Base-by-base conservation (phyloP, 495 filamentous ascomycete genomes). In the Aspergillus mulundensis region DNA sequence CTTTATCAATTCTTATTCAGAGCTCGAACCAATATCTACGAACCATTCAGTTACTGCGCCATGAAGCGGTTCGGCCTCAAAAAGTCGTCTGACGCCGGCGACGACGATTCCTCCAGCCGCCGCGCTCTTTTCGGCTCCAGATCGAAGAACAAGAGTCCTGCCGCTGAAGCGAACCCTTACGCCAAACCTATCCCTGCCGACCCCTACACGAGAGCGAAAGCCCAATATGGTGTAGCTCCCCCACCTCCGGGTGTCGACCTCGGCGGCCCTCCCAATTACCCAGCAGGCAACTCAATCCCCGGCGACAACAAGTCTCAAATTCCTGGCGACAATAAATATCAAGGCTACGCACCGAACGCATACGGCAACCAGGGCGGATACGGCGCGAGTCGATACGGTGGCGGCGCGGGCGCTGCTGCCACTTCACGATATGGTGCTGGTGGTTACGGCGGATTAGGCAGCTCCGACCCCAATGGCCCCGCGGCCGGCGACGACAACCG, bases 401-500 rank as follows among this genome's bases (percentile, higher is more conserved):
- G 64, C 50, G 68, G 70, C 50, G 63, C 59, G 64, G 61, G 67
- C 50, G 63, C 61, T 39, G 57, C 60, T 16, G 55, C 61, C 25
- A 47, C 70, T 42, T 72, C 78, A 25, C 72, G 72, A 53, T 76
- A 82, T 54, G 81, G 87, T 34, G 70, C 80, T 49, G 86, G 87
- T 56, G 88, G 88, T 45, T 93, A 93, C 62, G 89, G 89, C 43
- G 87, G 87, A 23, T 61, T 91, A 42, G 86, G 85, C 54, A 72
- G 66, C 57, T 54, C 62, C 19, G 78, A 81, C 46, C 83, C 81
- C 61, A 79, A 80, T 46, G 78, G 81, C 53, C 77, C 81, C 25
- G 65, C 62, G 41, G 61, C 63, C 5, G 66, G 66, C 6, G 83
- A 85, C 60, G 74, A 74, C 46, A 83, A 81, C 55, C 75, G 84